phyloP scores from a whole-genome alignment of 768 basidiomycete species.

The Lyophyllum atratum region DNA sequence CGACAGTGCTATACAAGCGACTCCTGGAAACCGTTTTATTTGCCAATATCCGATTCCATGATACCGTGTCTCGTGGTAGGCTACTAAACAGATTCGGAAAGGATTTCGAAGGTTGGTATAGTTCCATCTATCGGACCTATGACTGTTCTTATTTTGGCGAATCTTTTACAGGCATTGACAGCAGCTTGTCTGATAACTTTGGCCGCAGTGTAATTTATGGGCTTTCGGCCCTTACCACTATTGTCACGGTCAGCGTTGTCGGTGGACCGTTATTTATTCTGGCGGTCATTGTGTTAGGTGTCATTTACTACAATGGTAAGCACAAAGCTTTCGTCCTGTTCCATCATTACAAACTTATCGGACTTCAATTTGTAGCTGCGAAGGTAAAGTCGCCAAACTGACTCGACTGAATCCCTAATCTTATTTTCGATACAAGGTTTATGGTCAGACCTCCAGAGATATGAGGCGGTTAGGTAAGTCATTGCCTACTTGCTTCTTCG shows the following conservation, averaged over 20 bases:
- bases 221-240: slow-evolving; percentile 69
- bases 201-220: slow-evolving; percentile 74
- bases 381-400: slow-evolving; percentile 28
- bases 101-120: slow-evolving; percentile 74
- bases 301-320: slow-evolving; percentile 74
- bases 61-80: slow-evolving; percentile 86
- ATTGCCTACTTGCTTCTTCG: not conserved
- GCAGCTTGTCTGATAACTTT: slow-evolving; percentile 81
- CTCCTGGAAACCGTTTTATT: slow-evolving; percentile 82
- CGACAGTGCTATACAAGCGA: slow-evolving; percentile 70
- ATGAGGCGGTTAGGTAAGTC: slow-evolving; percentile 73
- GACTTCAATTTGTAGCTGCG: slow-evolving; percentile 27
- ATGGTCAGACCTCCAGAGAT: slow-evolving; percentile 83
- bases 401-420: not conserved
- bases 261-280: slow-evolving; percentile 78
- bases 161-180: slow-evolving; percentile 66
- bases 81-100: slow-evolving; percentile 86
- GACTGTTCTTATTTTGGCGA: slow-evolving; percentile 10
- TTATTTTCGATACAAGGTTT: slow-evolving; percentile 28
- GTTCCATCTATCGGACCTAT: not conserved
- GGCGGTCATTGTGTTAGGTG: slow-evolving; percentile 54
- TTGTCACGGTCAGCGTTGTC: slow-evolving; percentile 73
- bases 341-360: not conserved
- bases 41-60: slow-evolving; percentile 90
- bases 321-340: not conserved